Conservation (phyloP, 202 grass and related monocot species). For the Setaria italica region DNA sequence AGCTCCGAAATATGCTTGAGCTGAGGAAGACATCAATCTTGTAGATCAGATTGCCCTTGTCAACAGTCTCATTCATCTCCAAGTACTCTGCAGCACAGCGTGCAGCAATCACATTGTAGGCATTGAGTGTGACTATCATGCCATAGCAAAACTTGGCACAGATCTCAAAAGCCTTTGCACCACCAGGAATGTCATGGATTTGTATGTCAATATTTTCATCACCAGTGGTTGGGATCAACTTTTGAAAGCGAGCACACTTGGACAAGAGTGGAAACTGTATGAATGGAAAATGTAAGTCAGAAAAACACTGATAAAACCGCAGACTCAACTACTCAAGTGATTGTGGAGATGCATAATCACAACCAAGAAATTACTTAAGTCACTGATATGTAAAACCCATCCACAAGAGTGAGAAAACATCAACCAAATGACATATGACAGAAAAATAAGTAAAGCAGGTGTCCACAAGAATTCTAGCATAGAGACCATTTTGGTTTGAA, state of each 20-base stretch:
- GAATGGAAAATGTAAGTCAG: slow-evolving; percentile 20
- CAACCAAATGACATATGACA: not conserved
- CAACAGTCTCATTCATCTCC: slow-evolving; percentile 91
- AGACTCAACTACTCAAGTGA: slow-evolving; percentile 14
- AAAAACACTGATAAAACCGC: slow-evolving; percentile 13
- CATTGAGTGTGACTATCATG: slow-evolving; percentile 84
- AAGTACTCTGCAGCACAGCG: slow-evolving; percentile 92
- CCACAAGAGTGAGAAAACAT: not conserved
- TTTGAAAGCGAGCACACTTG: slow-evolving; percentile 85
- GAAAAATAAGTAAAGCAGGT: not conserved
- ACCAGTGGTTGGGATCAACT: slow-evolving; percentile 66
- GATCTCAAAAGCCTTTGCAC: slow-evolving; percentile 87
- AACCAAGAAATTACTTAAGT: not conserved
- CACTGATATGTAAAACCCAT: not conserved
- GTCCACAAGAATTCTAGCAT: not conserved
- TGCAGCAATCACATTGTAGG: slow-evolving; percentile 84
- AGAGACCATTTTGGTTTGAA: slow-evolving; percentile 22
- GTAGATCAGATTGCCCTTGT: slow-evolving; percentile 94
- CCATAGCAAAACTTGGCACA: slow-evolving; percentile 97
- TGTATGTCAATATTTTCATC: slow-evolving; percentile 73
- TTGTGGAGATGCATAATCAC: not conserved
- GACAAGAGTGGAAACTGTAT: slow-evolving; percentile 93
- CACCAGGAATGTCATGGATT: slow-evolving; percentile 85
- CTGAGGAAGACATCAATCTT: slow-evolving; percentile 93
- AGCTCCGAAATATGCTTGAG: slow-evolving; percentile 82